Evolutionary conservation across 306 rosid species (phyloP), one percentile per base, ranked within the genome.

Genomic region (Elaeagnus macrophylla): DNA sequence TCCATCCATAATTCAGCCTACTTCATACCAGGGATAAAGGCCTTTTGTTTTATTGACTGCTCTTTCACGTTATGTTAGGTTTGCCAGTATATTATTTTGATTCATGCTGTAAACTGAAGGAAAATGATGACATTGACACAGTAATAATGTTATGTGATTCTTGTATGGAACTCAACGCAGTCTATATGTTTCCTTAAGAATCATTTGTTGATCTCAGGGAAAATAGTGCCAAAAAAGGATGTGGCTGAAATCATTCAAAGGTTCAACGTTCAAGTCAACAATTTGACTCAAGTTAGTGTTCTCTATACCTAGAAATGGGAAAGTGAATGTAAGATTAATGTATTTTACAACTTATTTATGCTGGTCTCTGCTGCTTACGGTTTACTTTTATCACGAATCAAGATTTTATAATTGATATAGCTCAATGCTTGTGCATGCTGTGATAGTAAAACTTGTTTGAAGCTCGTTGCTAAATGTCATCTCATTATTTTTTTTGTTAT

Each of bases 231-330:
- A 16, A 86, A 78, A 67, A 91, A 71, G 64, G 95, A 82, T 37
- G 63, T 87, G 38, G 68, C 76, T 44, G 95, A 81, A 75, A 71
- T 79, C 67, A 82, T 79, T 64, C 79, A 80, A 74, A 79, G 87
- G 73, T 91, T 86, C 78, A 87, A 84, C 67, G 84, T 87, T 57
- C 99, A 91, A 82, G 99, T 91, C 61, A 83, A 83, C 77, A 91
- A 87, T 79, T 76, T 91, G 78, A 91, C 96, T 63, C 99, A 91
- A 77, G 97, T 70, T 56, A 67, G 83, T 87, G 48, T 53, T 50
- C 39, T 50, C 9, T 58, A 57, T 61, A 66, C 42, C 51, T 37
- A 47, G 59, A 37, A 42, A 55, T 41, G 39, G 54, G 64, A 44
- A 50, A 68, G 54, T 67, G 14, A 16, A 42, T 36, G 9, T 10